phyloP scores from a whole-genome alignment of 2,329 filamentous ascomycete genomes.

The Huntiella moniliformis region DNA sequence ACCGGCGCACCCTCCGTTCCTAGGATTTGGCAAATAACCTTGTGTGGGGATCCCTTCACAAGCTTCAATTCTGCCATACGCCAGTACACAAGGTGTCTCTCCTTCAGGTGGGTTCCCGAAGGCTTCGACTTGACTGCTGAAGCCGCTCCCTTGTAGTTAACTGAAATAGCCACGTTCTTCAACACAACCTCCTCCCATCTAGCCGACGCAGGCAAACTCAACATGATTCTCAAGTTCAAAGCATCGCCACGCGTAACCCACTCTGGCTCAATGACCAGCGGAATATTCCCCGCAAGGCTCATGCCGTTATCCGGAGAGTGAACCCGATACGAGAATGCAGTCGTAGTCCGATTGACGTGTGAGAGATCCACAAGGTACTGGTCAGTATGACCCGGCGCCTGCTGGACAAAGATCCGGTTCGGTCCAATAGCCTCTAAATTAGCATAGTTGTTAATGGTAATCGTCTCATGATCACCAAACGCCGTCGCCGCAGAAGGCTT shows the following conservation, averaged over 20 bases:
- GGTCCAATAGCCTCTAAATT: conserved; percentile 83
- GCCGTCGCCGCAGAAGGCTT: conserved; percentile 35
- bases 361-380: conserved; percentile 62
- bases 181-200: conserved; percentile 16
- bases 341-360: conserved; percentile 52
- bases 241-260: conserved; percentile 79
- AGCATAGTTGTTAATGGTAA: conserved; percentile 74
- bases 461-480: conserved; percentile 36
- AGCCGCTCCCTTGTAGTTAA: conserved; percentile 50
- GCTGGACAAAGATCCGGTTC: conserved; percentile 74
- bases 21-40: conserved; percentile 65
- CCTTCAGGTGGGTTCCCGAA: conserved; percentile 57
- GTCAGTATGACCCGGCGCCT: conserved; percentile 44
- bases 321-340: conserved; percentile 85
- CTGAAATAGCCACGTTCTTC: conserved; percentile 58
- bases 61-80: conserved; percentile 47
- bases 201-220: conserved; percentile 2
- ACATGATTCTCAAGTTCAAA: conserved; percentile 57
- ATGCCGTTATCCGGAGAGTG: conserved; percentile 45
- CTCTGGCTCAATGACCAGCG: conserved; percentile 51
- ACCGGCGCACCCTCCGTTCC: conserved; percentile 53
- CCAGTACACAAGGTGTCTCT: conserved; percentile 66
- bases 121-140: conserved; percentile 59
- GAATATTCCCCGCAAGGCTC: conserved; percentile 38
- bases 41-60: conserved; percentile 36